Conservation (phyloP, 352 stramenopile genomes). For the Phytophthora crassamura region DNA sequence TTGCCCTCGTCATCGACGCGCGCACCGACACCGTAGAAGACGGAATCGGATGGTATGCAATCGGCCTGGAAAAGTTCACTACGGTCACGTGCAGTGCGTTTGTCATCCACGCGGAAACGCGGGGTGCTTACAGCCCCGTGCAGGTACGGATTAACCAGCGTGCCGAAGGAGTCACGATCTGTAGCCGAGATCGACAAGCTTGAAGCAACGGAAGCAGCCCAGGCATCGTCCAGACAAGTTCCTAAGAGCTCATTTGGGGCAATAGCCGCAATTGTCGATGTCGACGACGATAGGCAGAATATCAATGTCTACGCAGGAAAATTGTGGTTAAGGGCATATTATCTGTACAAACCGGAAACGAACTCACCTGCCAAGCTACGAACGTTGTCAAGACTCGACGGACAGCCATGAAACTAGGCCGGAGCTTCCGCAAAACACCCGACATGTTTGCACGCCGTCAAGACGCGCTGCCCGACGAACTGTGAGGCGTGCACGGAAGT, state of each 20-base stretch:
- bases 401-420: neutral
- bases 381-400: constrained; percentile 4
- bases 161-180: constrained; percentile 27
- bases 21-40: constrained; percentile 46
- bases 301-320: constrained; percentile 5
- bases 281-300: neutral
- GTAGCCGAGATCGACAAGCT: constrained; percentile 36
- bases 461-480: too few species aligned
- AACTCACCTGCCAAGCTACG: constrained; percentile 21
- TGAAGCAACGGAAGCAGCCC: constrained; percentile 33
- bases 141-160: constrained; percentile 40
- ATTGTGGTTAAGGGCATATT: too few species aligned
- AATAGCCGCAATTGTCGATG: constrained; percentile 15
- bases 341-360: neutral
- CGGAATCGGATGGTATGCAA: constrained; percentile 30
- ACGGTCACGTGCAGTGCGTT: constrained; percentile 28
- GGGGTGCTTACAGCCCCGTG: constrained; percentile 37
- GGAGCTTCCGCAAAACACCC: neutral
- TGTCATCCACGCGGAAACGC: constrained; percentile 47
- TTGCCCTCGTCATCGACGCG: constrained; percentile 36
- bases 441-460: neutral
- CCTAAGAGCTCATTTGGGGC: constrained; percentile 52
- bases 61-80: constrained; percentile 37
- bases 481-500: too few species aligned
- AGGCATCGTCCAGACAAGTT: constrained; percentile 47